phyloP scores from a whole-genome alignment of 768 basidiomycete genomes.

The Rhodocollybia butyracea region DNA sequence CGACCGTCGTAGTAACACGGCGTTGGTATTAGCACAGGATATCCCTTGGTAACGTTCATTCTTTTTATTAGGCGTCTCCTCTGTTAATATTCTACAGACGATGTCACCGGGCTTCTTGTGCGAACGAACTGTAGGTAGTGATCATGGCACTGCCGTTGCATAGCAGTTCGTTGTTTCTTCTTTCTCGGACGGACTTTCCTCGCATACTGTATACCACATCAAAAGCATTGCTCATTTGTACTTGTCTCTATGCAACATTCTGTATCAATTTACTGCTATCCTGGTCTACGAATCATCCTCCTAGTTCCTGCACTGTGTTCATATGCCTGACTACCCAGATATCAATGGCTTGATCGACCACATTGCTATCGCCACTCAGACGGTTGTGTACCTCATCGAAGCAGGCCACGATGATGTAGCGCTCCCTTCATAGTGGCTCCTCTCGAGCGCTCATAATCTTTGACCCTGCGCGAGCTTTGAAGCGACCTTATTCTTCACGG shows the following conservation, averaged over 20 bases:
- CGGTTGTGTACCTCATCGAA: too few species aligned
- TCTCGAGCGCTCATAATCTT: too few species aligned
- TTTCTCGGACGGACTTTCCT: background rate
- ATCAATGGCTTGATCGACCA: too few species aligned
- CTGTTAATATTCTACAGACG: too few species aligned
- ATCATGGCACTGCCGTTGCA: conserved; percentile 2
- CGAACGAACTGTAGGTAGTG: background rate
- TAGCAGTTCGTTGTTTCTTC: background rate
- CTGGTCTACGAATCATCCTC: background rate
- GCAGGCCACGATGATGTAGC: too few species aligned
- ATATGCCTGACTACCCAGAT: too few species aligned
- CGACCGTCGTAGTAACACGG: background rate
- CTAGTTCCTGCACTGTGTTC: too few species aligned
- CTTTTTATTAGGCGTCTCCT: too few species aligned
- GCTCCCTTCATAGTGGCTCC: too few species aligned
- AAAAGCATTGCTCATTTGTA: background rate
- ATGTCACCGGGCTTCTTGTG: background rate
- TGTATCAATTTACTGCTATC: background rate
- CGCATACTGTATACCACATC: background rate
- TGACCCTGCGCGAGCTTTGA: too few species aligned
- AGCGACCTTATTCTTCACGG: too few species aligned
- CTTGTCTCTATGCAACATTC: background rate
- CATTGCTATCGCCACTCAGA: too few species aligned
- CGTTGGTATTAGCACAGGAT: background rate
- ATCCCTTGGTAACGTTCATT: background rate